phyloP scores from a whole-genome alignment of 2,329 filamentous ascomycete species.

The Diaporthe longicolla region DNA sequence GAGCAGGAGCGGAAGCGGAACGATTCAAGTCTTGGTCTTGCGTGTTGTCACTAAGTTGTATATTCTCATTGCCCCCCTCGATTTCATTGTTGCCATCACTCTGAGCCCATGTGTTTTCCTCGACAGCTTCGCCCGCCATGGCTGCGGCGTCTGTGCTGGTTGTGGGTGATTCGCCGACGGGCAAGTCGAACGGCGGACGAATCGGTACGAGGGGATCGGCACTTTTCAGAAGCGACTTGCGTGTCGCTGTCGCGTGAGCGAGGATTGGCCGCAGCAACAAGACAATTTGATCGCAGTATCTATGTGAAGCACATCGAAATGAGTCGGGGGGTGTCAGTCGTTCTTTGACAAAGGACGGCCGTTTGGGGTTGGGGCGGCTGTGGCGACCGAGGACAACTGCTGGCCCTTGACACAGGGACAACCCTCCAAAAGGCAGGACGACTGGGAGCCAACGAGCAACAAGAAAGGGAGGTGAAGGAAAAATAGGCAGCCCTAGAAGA shows the following conservation, averaged over 20 bases:
- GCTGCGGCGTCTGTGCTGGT: conserved; percentile 38
- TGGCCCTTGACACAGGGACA: conserved; percentile 14
- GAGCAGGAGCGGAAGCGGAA: conserved; percentile 51
- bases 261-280: conserved; percentile 8
- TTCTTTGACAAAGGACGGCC: conserved; percentile 22
- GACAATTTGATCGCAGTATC: conserved; percentile 5
- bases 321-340: conserved; percentile 7
- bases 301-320: conserved; percentile 32
- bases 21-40: conserved; percentile 58
- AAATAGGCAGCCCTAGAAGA: neutral
- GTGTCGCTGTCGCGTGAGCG: conserved; percentile 12
- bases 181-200: conserved; percentile 12
- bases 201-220: conserved; percentile 12
- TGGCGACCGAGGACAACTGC: neutral
- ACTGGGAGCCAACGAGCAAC: neutral
- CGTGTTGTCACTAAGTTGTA: conserved; percentile 64
- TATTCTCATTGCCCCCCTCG: conserved; percentile 54
- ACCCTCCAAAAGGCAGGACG: neutral
- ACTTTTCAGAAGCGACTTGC: neutral
- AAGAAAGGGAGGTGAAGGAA: neutral
- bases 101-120: conserved; percentile 64
- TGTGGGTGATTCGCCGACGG: conserved; percentile 8
- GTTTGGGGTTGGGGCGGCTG: conserved; percentile 14
- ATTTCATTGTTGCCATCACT: conserved; percentile 69
- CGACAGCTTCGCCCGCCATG: conserved; percentile 41